Percentiles rank a stretch among this genome's conserved stretches.
phyloP scores from a whole-genome alignment of 306 rosid genomes.

The Parietaria judaica region DNA sequence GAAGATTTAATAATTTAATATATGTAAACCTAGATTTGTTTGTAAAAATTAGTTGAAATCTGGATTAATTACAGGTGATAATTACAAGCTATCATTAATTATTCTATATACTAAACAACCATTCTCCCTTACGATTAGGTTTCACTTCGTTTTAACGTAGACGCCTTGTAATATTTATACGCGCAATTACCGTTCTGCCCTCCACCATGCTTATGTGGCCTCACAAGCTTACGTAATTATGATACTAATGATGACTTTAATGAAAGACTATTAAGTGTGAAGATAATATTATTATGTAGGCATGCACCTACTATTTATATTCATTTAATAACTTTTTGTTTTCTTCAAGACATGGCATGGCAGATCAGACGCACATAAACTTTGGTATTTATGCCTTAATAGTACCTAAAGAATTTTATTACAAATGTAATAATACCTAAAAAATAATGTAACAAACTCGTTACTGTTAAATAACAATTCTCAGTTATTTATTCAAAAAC shows the following conservation, averaged over 20 bases:
- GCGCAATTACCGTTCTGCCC: conserved; percentile 1
- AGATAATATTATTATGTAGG: background rate
- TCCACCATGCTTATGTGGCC: background rate
- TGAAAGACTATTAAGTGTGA: background rate
- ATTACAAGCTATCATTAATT: conserved; percentile 2
- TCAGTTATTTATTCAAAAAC: too few species aligned
- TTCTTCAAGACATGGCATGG: background rate
- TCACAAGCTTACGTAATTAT: background rate
- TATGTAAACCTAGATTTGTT: background rate
- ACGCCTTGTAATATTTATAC: background rate
- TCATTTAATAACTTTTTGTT: background rate
- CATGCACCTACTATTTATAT: background rate
- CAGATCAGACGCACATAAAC: background rate
- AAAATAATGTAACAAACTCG: too few species aligned
- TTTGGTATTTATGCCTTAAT: background rate
- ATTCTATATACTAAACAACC: background rate
- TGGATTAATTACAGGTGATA: background rate
- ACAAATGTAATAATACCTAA: too few species aligned
- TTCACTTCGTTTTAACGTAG: background rate
- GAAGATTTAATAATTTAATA: background rate
- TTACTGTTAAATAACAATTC: too few species aligned
- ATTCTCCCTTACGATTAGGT: background rate
- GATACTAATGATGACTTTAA: background rate
- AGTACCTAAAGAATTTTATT: too few species aligned
- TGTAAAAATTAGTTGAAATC: background rate